Evolutionary conservation across 805 yeast species (phyloP), one percentile per base, ranked within the genome.

Genomic region (Peterozyma toletana): DNA sequence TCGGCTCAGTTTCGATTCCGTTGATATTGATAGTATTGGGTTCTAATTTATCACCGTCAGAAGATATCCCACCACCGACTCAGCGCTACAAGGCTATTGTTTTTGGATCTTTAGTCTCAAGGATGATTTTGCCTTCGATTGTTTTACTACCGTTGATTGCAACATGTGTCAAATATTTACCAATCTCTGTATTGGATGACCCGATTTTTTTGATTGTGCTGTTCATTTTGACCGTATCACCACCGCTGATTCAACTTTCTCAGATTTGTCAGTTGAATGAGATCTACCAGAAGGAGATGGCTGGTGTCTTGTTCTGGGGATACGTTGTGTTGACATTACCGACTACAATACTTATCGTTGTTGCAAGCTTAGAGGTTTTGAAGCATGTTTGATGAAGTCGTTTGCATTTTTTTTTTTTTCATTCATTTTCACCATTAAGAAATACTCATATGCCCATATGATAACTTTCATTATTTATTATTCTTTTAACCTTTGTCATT

Each of bases 241-340:
- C 95, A 2, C 93, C 95, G 2, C 93, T 91, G 4, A 84, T 85
- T 51, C 95, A 85, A 61, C 66, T 85, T 45, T 81, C 89, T 18
- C 95, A 85, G 57, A 85, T 85, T 48, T 83, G 88, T 43, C 91
- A 83, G 56, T 66, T 85, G 53, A 85, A 85, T 58, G 82, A 78
- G 51, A 68, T 84, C 38, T 85, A 76, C 59, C 90, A 85, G 57
- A 80, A 76, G 54, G 95, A 85, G 60, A 85, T 85, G 91, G 82
- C 86, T 0, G 87, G 87, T 29, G 84, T 85, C 14, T 65, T 85
- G 50, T 85, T 85, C 50, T 85, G 90, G 85, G 91, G 93, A 5
- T 85, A 85, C 52, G 91, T 78, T 14, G 72, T 85, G 2, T 62
- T 85, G 50, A 83, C 90, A 13, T 67, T 85, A 43, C 95, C 95